These are phyloP conservation scores for Hypoxylon sp. DNA, from an alignment of 2,329 filamentous ascomycete genomes.

Conservation along the genomic window DNA sequence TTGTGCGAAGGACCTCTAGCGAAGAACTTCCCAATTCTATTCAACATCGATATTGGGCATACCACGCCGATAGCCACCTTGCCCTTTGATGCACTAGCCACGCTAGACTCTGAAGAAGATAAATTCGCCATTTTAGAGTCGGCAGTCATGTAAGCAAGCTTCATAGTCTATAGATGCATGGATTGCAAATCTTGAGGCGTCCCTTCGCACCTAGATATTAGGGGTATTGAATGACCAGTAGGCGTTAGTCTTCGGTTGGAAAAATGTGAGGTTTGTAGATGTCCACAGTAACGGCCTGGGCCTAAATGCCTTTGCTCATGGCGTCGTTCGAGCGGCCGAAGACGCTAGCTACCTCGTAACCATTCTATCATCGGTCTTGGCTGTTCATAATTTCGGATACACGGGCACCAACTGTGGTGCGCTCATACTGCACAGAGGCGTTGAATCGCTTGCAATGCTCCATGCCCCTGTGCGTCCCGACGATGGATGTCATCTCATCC, in stretches of 20 bases:
- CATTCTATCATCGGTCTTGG: slow-evolving; percentile 32
- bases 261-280: slow-evolving; percentile 13
- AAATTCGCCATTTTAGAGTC: no score
- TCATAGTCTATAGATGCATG: no score
- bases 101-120: no score
- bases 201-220: no score
- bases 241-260: neutral
- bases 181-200: no score
- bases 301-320: slow-evolving; percentile 6
- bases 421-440: slow-evolving; percentile 58
- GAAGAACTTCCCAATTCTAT: no score
- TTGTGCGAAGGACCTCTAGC: no score
- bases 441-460: slow-evolving; percentile 56
- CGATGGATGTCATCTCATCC: slow-evolving; percentile 60
- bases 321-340: slow-evolving; percentile 33
- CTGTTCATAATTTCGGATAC: slow-evolving; percentile 47
- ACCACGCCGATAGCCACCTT: no score
- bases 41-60: no score
- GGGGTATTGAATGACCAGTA: no score
- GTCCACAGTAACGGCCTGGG: slow-evolving; percentile 34
- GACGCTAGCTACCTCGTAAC: slow-evolving; percentile 26
- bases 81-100: no score
- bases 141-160: no score
- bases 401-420: slow-evolving; percentile 60
- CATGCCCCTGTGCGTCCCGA: slow-evolving; percentile 59